Evolutionary conservation across 805 yeast species (phyloP).

Genomic region (Metahyphopichia silvanorum): DNA sequence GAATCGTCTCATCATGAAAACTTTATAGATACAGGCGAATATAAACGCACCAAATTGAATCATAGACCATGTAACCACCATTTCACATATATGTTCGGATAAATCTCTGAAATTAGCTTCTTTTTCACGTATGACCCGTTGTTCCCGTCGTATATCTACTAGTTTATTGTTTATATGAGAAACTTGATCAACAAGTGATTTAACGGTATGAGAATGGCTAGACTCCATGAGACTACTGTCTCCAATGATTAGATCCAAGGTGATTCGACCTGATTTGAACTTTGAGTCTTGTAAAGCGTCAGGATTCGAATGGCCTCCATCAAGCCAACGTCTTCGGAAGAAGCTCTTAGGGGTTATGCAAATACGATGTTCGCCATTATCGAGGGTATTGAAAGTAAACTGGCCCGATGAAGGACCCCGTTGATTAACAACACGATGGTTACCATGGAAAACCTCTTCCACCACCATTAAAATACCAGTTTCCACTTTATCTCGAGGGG

Average conservation of each 20-base stretch:
- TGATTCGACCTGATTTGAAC: slow-evolving; percentile 16
- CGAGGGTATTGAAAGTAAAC: slow-evolving; percentile 23
- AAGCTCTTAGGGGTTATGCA: slow-evolving; percentile 25
- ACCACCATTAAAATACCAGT: slow-evolving; percentile 36
- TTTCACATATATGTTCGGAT: slow-evolving; percentile 19
- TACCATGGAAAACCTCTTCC: slow-evolving; percentile 36
- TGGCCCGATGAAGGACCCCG: slow-evolving; percentile 20
- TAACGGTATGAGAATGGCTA: slow-evolving; percentile 47
- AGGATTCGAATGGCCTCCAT: slow-evolving; percentile 10
- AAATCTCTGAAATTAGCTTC: slow-evolving; percentile 22
- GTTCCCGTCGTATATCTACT: slow-evolving; percentile 61
- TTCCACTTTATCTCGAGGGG: slow-evolving; percentile 23
- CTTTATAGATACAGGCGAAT: slow-evolving; percentile 17
- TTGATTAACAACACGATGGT: slow-evolving; percentile 23
- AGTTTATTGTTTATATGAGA: slow-evolving; percentile 56
- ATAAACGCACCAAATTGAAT: slow-evolving; percentile 15
- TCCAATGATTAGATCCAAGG: slow-evolving; percentile 18
- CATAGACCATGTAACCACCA: slow-evolving; percentile 19
- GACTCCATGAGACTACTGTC: slow-evolving; percentile 16
- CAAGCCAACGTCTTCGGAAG: slow-evolving; percentile 11
- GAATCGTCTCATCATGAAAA: slow-evolving; percentile 14
- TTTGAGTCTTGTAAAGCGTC: slow-evolving; percentile 14
- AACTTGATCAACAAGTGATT: slow-evolving; percentile 52
- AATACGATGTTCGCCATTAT: slow-evolving; percentile 22
- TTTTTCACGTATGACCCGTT: slow-evolving; percentile 35